A percentile compares a stretch with the other conserved stretches of the same genome.
Conservation (phyloP, 2,329 filamentous ascomycete genomes). For the Xylariaceae sp. region DNA sequence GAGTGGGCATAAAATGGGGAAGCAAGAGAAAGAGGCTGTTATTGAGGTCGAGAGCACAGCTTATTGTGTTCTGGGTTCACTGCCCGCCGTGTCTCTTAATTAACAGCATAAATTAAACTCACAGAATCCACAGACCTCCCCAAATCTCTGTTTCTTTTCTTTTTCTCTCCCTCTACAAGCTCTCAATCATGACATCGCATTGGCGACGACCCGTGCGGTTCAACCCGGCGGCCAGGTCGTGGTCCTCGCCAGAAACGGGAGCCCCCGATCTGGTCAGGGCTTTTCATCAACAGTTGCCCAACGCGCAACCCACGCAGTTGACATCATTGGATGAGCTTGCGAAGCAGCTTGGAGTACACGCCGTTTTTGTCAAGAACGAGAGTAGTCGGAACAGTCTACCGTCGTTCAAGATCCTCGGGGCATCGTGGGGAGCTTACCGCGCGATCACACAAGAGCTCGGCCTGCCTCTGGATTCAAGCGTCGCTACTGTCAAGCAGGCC, state of each 20-base stretch:
- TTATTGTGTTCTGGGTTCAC: too few relatives aligned
- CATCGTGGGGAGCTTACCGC: conserved; percentile 66
- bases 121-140: too few relatives aligned
- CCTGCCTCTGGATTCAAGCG: conserved; percentile 38
- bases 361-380: conserved; percentile 68
- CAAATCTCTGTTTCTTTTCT: too few relatives aligned
- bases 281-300: conserved; percentile 59
- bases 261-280: too few relatives aligned
- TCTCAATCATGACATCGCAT: too few relatives aligned
- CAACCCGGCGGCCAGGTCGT: conserved; percentile 16
- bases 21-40: too few relatives aligned
- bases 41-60: too few relatives aligned
- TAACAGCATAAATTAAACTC: too few relatives aligned
- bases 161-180: too few relatives aligned
- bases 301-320: conserved; percentile 56
- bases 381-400: conserved; percentile 63
- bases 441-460: conserved; percentile 46
- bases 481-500: conserved; percentile 41
- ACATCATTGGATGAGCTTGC: conserved; percentile 51
- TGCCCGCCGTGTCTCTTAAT: too few relatives aligned
- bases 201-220: conserved; percentile 19
- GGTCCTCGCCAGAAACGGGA: too few relatives aligned
- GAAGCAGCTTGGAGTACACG: conserved; percentile 51
- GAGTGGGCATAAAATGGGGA: too few relatives aligned
- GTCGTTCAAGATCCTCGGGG: conserved; percentile 75